phyloP scores from a whole-genome alignment of 148 eudicot genomes.

The Vaccinium macrocarpon region DNA sequence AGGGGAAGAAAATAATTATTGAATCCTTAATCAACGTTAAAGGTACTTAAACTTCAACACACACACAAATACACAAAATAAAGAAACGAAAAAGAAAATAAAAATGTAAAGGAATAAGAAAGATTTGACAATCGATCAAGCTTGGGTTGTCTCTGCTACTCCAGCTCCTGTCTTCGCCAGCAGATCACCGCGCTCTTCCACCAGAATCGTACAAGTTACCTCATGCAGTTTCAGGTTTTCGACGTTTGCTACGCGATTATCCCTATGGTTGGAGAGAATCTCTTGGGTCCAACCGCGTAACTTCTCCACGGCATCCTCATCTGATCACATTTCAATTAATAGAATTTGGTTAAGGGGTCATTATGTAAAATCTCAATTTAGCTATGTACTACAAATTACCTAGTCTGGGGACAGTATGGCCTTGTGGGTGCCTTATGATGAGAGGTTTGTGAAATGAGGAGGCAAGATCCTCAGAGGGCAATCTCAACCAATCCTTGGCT shows the following conservation, averaged over 20 bases:
- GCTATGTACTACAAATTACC: conserved; percentile 27
- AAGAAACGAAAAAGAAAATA: no score
- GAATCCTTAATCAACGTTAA: not conserved
- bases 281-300: conserved; percentile 41
- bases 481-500: conserved; percentile 76
- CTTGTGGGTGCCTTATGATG: conserved; percentile 73
- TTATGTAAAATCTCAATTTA: not conserved
- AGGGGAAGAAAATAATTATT: no score
- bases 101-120: no score
- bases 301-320: conserved; percentile 48
- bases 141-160: not conserved
- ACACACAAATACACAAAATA: not conserved
- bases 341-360: not conserved
- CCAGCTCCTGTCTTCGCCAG: not conserved
- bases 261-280: conserved; percentile 1
- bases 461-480: conserved; percentile 76
- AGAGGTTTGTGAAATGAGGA: conserved; percentile 63
- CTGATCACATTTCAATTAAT: conserved; percentile 23
- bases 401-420: conserved; percentile 83
- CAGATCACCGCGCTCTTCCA: not conserved
- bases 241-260: not conserved
- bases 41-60: not conserved
- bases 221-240: not conserved
- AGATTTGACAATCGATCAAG: not conserved
- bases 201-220: not conserved